Conservation (phyloP, 2,329 filamentous ascomycete genomes). For the Cadophora sp. region DNA sequence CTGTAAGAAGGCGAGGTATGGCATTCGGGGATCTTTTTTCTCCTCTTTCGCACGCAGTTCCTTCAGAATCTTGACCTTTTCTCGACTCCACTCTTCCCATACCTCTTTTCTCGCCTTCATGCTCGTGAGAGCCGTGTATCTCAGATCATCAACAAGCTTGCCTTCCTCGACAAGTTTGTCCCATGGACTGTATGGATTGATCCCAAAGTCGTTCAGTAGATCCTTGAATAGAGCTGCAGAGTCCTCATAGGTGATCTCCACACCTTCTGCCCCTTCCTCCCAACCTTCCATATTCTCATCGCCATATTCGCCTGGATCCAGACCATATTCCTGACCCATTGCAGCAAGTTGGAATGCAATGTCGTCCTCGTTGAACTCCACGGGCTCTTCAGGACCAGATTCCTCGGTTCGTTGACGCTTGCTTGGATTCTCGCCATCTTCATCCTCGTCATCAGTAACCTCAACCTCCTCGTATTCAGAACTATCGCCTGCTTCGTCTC, state of each 20-base stretch:
- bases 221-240: conserved; percentile 82
- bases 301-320: conserved; percentile 79
- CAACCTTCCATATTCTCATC: conserved; percentile 65
- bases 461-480: conserved; percentile 71
- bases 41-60: conserved; percentile 76
- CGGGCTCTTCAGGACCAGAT: conserved; percentile 50
- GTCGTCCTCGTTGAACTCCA: conserved; percentile 93
- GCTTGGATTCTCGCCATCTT: conserved; percentile 54
- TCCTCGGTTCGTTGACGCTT: conserved; percentile 58
- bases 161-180: conserved; percentile 87
- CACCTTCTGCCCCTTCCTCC: conserved; percentile 75
- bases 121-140: conserved; percentile 83
- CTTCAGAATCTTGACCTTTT: conserved; percentile 75
- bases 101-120: conserved; percentile 83
- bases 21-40: conserved; percentile 82
- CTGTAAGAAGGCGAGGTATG: conserved; percentile 82
- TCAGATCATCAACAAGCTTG: conserved; percentile 80
- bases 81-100: conserved; percentile 84
- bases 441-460: conserved; percentile 53
- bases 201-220: conserved; percentile 79
- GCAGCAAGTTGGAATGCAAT: conserved; percentile 90
- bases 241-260: conserved; percentile 77
- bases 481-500: conserved; percentile 58
- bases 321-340: conserved; percentile 85
- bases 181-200: conserved; percentile 91